Conservation (phyloP, 202 grass and related monocot genomes). For the Carex arenaria region DNA sequence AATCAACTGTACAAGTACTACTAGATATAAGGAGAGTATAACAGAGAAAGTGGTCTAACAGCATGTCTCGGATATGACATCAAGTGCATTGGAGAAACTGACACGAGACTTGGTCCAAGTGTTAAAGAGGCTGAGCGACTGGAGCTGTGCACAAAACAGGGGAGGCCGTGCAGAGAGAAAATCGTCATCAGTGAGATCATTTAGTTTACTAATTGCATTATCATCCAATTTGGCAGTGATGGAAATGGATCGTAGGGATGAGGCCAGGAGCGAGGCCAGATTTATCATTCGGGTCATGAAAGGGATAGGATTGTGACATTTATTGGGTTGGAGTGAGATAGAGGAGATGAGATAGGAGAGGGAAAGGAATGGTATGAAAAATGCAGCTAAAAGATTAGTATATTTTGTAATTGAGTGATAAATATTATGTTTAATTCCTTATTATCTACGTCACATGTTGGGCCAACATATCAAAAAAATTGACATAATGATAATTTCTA, state of each 20-base stretch:
- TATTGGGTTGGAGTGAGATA: not conserved
- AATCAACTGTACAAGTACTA: not conserved
- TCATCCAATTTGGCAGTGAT: not conserved
- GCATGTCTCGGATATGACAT: not conserved
- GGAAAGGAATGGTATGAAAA: not conserved
- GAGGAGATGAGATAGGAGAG: not conserved
- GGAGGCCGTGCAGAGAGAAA: not conserved
- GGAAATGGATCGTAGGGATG: not conserved
- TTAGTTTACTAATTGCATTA: not conserved
- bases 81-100: not conserved
- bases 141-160: not conserved
- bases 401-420: too few relatives aligned
- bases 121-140: not conserved
- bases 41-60: not conserved
- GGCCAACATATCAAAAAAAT: too few relatives aligned
- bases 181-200: not conserved
- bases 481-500: too few relatives aligned
- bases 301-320: not conserved
- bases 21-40: not conserved
- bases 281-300: not conserved
- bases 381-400: too few relatives aligned
- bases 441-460: too few relatives aligned
- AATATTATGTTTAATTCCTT: too few relatives aligned
- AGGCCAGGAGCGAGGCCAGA: not conserved
- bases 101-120: not conserved